These are phyloP conservation scores for Leccinum imitatum DNA, from an alignment of 768 basidiomycete genomes.

Conservation along the genomic window DNA sequence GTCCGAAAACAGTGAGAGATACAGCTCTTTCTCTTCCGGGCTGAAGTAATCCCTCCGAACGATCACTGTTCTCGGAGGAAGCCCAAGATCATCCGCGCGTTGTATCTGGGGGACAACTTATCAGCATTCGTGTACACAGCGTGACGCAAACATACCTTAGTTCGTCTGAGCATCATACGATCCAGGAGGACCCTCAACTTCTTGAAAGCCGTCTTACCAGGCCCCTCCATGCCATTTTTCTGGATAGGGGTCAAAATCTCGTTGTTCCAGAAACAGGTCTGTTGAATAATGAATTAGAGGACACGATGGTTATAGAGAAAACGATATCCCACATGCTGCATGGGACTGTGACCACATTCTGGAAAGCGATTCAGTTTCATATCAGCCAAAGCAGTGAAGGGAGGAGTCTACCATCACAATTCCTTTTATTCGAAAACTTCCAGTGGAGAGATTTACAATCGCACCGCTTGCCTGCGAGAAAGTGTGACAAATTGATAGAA, in stretches of 20 bases:
- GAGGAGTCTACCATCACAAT: constrained; percentile 67
- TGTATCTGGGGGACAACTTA: constrained; percentile 56
- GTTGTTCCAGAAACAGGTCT: constrained; percentile 97
- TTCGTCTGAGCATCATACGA: constrained; percentile 93
- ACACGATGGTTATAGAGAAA: not conserved
- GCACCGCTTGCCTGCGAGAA: constrained; percentile 72
- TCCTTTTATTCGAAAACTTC: constrained; percentile 80
- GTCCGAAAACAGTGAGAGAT: constrained; percentile 86
- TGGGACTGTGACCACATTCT: constrained; percentile 86
- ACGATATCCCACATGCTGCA: constrained; percentile 63
- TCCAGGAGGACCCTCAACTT: constrained; percentile 88
- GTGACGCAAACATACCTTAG: constrained; percentile 51
- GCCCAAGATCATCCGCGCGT: constrained; percentile 92
- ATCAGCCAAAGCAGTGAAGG: not conserved
- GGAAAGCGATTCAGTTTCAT: not conserved
- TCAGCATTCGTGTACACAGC: not conserved
- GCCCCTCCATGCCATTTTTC: constrained; percentile 78
- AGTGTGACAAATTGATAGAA: not conserved
- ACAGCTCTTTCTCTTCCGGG: constrained; percentile 95
- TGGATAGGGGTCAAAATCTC: constrained; percentile 97
- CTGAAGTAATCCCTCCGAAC: constrained; percentile 92
- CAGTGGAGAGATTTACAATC: constrained; percentile 95
- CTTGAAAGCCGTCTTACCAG: constrained; percentile 83
- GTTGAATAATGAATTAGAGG: constrained; percentile 7
- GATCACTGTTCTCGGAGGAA: constrained; percentile 89